Percentiles rank a stretch among this genome's conserved stretches.
Evolutionary conservation across 768 basidiomycete genomes (phyloP).

Genomic region (Boletus coccyginus): DNA sequence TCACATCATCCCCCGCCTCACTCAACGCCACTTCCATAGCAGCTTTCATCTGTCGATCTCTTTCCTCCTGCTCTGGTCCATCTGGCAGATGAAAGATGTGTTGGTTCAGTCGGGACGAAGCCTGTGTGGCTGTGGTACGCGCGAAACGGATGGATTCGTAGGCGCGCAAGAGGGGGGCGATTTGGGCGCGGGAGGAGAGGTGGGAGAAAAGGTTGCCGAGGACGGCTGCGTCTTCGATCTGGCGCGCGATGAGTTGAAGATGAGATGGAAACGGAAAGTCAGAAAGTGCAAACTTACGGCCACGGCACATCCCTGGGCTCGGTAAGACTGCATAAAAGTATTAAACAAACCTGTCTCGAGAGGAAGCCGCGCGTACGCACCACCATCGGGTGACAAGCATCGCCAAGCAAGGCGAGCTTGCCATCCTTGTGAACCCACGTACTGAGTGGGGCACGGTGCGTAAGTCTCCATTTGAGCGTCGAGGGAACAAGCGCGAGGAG

Average conservation of each 20-base stretch:
- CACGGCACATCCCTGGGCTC: constrained; percentile 55
- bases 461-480: constrained; percentile 28
- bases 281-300: constrained; percentile 34
- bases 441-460: constrained; percentile 46
- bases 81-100: constrained; percentile 55
- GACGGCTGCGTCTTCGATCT: constrained; percentile 37
- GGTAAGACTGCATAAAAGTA: constrained; percentile 38
- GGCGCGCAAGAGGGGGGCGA: constrained; percentile 33
- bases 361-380: constrained; percentile 11
- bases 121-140: constrained; percentile 50
- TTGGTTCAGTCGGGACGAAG: constrained; percentile 48
- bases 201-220: constrained; percentile 52
- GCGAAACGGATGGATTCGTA: constrained; percentile 51
- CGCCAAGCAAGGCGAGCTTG: constrained; percentile 47
- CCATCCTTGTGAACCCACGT: constrained; percentile 48
- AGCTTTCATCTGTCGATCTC: constrained; percentile 49
- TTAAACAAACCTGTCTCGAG: neutral
- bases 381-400: constrained; percentile 58
- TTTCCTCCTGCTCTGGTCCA: constrained; percentile 47
- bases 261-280: neutral
- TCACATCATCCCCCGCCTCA: constrained; percentile 15
- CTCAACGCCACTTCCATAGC: constrained; percentile 44
- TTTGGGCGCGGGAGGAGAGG: constrained; percentile 36
- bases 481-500: constrained; percentile 40
- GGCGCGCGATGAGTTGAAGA: neutral